phyloP scores from a whole-genome alignment of 108 stramenopile genomes.

The Aureococcus anophagefferens region DNA sequence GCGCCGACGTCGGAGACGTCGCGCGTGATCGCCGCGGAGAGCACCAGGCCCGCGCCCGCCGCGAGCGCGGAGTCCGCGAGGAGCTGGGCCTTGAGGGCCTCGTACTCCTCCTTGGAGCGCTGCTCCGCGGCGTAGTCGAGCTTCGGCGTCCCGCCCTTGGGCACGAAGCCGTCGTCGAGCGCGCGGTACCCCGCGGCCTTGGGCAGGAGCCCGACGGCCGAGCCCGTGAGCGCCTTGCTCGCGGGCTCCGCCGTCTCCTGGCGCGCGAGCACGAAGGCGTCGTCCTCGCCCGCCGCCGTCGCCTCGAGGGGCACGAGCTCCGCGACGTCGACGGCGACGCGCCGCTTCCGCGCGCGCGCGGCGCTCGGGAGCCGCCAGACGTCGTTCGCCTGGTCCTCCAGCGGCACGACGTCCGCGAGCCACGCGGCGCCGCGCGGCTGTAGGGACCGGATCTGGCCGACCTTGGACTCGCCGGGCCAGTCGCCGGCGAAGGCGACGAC shows the following conservation, averaged over 20 bases:
- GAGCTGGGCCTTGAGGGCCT: not conserved
- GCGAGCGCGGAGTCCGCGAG: not conserved
- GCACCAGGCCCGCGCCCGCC: not conserved
- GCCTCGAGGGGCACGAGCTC: not conserved
- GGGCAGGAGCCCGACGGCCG: not conserved
- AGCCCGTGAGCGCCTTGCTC: not conserved
- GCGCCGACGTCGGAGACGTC: not conserved
- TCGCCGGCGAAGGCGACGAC: not conserved
- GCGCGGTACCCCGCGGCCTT: not conserved
- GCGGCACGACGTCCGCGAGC: not conserved
- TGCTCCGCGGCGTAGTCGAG: not conserved
- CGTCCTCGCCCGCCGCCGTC: no score
- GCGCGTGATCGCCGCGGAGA: not conserved
- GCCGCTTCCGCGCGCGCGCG: not conserved
- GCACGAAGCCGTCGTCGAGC: not conserved
- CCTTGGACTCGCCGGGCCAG: not conserved
- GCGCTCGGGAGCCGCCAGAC: not conserved
- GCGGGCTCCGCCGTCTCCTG: no score
- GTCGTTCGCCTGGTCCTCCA: not conserved
- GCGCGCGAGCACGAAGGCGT: no score
- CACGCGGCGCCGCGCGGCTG: not conserved
- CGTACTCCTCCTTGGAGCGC: not conserved
- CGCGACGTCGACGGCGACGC: not conserved
- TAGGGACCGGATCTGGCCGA: not conserved
- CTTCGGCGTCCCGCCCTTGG: no score